Percentiles rank a stretch among this genome's conserved stretches.
phyloP scores from a whole-genome alignment of 2,329 filamentous ascomycete species.

The Fusarium anguioides region DNA sequence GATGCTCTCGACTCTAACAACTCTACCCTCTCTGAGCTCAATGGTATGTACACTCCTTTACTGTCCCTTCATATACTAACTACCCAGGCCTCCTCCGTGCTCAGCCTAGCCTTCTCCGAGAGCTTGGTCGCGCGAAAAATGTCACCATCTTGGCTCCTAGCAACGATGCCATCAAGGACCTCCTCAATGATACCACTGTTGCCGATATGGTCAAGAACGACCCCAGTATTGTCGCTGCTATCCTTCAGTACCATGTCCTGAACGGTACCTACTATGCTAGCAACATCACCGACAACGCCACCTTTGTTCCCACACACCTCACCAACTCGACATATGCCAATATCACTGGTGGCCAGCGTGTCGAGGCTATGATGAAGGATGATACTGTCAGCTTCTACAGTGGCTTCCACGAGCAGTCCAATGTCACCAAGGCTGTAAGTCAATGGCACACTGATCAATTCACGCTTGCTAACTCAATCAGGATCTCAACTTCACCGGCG shows the following conservation, averaged over 20 bases:
- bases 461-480: slow-evolving; percentile 4
- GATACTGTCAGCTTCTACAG: slow-evolving; percentile 60
- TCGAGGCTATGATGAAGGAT: slow-evolving; percentile 56
- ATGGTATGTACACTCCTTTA: slow-evolving; percentile 14
- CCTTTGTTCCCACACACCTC: slow-evolving; percentile 57
- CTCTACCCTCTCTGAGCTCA: slow-evolving; percentile 43
- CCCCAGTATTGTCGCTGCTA: slow-evolving; percentile 52
- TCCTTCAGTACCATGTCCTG: slow-evolving; percentile 70
- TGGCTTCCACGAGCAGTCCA: slow-evolving; percentile 52
- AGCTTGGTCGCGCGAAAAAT: slow-evolving; percentile 30
- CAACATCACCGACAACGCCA: slow-evolving; percentile 44
- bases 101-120: slow-evolving; percentile 40
- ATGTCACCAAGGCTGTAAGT: slow-evolving; percentile 49
- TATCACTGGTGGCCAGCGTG: slow-evolving; percentile 56
- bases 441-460: too few species aligned
- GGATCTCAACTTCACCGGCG: slow-evolving; percentile 58
- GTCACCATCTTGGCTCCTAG: slow-evolving; percentile 63
- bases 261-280: slow-evolving; percentile 56
- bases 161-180: slow-evolving; percentile 64
- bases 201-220: slow-evolving; percentile 55
- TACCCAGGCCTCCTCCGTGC: slow-evolving; percentile 37
- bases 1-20: slow-evolving; percentile 44
- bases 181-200: slow-evolving; percentile 57
- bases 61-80: slow-evolving; percentile 3
- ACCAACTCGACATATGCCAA: slow-evolving; percentile 55